Percentiles rank a stretch among this genome's conserved stretches.
phyloP scores from a whole-genome alignment of 768 basidiomycete genomes.

The Psilocybe subaeruginosa region DNA sequence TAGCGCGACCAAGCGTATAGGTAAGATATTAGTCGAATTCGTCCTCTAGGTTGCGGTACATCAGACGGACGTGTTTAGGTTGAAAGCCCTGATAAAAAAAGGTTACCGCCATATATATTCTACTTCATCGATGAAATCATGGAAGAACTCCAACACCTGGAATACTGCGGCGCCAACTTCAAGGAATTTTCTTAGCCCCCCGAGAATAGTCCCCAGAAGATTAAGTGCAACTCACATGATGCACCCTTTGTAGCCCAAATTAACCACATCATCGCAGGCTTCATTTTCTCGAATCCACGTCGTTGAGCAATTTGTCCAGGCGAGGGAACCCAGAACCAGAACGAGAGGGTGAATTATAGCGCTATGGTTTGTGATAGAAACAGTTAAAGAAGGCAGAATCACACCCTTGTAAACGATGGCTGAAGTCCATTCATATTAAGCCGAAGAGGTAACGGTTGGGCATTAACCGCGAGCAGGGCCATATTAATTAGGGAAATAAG shows the following conservation, averaged over 20 bases:
- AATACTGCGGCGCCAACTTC: not conserved
- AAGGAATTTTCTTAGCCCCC: not conserved
- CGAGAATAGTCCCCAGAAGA: not conserved
- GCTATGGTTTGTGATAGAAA: too few species aligned
- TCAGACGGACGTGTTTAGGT: not conserved
- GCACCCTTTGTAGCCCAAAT: not conserved
- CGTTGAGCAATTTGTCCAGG: not conserved
- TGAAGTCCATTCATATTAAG: too few species aligned
- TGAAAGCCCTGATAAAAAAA: not conserved
- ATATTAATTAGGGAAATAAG: too few species aligned
- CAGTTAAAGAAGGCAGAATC: too few species aligned
- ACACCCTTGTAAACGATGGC: too few species aligned
- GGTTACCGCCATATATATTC: not conserved
- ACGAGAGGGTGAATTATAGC: too few species aligned
- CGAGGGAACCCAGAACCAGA: too few species aligned
- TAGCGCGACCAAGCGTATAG: slow-evolving; percentile 17
- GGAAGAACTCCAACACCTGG: slow-evolving; percentile 1
- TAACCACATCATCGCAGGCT: not conserved
- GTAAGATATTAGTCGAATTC: slow-evolving; percentile 11
- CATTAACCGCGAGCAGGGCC: too few species aligned
- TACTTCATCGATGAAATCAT: slow-evolving; percentile 2
- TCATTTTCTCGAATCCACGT: not conserved
- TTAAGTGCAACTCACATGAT: not conserved
- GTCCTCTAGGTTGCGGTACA: slow-evolving; percentile 1
- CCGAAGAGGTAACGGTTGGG: too few species aligned